Base-by-base conservation (phyloP, 805 yeast genomes). In the Starmerella sp. region DNA sequence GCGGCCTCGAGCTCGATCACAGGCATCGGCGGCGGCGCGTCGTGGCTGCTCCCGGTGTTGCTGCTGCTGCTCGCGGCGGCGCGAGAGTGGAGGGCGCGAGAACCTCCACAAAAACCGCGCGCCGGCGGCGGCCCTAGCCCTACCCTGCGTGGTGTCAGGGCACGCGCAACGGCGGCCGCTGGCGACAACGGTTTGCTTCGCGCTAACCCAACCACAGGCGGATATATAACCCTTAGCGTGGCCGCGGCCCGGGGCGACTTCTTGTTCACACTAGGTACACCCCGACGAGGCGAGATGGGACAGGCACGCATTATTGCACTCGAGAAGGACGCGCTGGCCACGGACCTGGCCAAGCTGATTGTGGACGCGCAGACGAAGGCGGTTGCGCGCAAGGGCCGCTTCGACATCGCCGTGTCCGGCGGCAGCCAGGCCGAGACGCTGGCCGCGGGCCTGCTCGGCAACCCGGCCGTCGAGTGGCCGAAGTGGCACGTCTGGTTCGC, bases 371-470 rank as follows among this genome's bases (percentile, higher is more conserved):
- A 89, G 70, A 74, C 84, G 61, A 69, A 73, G 44, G 84, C 82
- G 3, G 73, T 89, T 53, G 63, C 68, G 14, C 54, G 60, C 29
- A 69, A 72, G 44, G 63, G 67, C 15, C 64, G 68, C 30, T 90
- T 90, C 71, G 79, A 78, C 60, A 75, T 90, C 57, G 96, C 96
- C 11, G 77, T 90, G 48, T 83, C 93, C 56, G 97, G 97, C 43
- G 97, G 97, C 1, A 86, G 96, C 9, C 75, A 89, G 63, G 87
- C 90, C 32, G 82, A 84, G 62, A 87, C 82, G 1, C 74, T 83
- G 65, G 64, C 71, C 57, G 73, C 75, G 47, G 91, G 88, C 3
- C 75, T 89, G 59, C 77, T 88, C 54, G 80, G 78, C 58, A 77
- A 86, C 66, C 41, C 60, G 30, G 68, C 56, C 42, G 64, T 69